A percentile compares a stretch with the other conserved stretches of the same genome.
Evolutionary conservation across 2,329 filamentous ascomycete species (phyloP).

Genomic region (Sclerotiophoma versabilis): DNA sequence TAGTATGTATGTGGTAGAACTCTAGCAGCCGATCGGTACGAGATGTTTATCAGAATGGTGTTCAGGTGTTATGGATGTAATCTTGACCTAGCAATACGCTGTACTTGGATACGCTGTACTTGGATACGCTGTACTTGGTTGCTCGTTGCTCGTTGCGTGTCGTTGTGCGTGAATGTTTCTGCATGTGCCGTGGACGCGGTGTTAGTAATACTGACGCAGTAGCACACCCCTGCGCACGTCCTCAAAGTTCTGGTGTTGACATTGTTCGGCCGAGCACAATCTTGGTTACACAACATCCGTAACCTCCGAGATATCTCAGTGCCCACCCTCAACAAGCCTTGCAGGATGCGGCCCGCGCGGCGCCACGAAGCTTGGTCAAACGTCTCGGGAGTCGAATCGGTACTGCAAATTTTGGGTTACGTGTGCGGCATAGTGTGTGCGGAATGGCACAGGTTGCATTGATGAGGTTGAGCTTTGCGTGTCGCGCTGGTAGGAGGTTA

Average conservation of each 20-base stretch:
- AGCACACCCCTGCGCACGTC: background rate
- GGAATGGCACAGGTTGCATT: no score
- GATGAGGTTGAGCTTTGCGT: no score
- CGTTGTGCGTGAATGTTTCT: background rate
- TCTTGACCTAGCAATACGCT: background rate
- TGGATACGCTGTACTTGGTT: no score
- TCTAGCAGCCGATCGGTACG: no score
- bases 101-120: no score
- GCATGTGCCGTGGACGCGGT: background rate
- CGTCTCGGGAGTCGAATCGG: background rate
- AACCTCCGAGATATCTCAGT: slow-evolving; percentile 1
- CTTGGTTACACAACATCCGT: background rate
- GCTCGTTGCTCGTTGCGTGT: no score
- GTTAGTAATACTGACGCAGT: background rate
- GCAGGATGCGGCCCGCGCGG: slow-evolving; percentile 8
- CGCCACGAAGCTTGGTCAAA: slow-evolving; percentile 11
- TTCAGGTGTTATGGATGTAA: background rate
- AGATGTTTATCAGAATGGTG: no score
- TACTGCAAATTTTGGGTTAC: no score
- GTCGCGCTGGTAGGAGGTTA: no score
- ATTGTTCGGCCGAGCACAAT: slow-evolving; percentile 10
- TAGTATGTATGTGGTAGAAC: background rate
- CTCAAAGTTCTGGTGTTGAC: background rate
- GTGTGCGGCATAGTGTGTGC: no score
- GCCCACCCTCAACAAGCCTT: background rate